These are phyloP conservation scores for Lachnellula cervina DNA, from an alignment of 2,329 filamentous ascomycete species.

Conservation along the genomic window DNA sequence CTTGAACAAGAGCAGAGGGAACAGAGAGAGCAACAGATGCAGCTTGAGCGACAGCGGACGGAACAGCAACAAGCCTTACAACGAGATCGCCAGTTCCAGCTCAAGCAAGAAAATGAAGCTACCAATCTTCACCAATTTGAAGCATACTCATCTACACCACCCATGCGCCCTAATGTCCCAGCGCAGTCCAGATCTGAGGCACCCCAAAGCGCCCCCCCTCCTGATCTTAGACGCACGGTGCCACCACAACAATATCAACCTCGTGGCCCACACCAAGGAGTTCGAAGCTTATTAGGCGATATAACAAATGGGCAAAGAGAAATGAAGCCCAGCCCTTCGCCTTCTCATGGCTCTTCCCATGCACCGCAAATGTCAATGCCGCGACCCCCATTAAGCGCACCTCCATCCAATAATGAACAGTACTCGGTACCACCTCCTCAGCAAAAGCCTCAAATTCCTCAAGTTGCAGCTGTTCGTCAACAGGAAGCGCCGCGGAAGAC, in stretches of 20 bases:
- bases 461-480: constrained; percentile 37
- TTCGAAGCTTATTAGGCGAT: constrained; percentile 24
- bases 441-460: constrained; percentile 23
- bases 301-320: constrained; percentile 16
- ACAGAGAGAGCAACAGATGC: constrained; percentile 20
- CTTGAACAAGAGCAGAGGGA: constrained; percentile 21
- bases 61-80: constrained; percentile 8
- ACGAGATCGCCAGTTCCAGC: constrained; percentile 15
- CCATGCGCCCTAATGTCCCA: constrained; percentile 17
- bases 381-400: constrained; percentile 24
- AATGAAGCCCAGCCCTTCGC: constrained; percentile 24
- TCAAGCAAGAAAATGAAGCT: constrained; percentile 31
- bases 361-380: constrained; percentile 7
- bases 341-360: constrained; percentile 1
- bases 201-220: constrained; percentile 9
- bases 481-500: constrained; percentile 51
- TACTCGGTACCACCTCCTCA: constrained; percentile 17
- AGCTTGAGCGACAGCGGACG: constrained; percentile 10
- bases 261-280: constrained; percentile 17
- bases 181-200: constrained; percentile 23
- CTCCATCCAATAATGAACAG: constrained; percentile 23
- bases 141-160: constrained; percentile 21
- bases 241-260: constrained; percentile 25
- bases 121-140: constrained; percentile 34
- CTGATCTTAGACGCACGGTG: constrained; percentile 23